Base-by-base conservation (phyloP, 148 eudicot genomes). In the Persicaria tinctoria region DNA sequence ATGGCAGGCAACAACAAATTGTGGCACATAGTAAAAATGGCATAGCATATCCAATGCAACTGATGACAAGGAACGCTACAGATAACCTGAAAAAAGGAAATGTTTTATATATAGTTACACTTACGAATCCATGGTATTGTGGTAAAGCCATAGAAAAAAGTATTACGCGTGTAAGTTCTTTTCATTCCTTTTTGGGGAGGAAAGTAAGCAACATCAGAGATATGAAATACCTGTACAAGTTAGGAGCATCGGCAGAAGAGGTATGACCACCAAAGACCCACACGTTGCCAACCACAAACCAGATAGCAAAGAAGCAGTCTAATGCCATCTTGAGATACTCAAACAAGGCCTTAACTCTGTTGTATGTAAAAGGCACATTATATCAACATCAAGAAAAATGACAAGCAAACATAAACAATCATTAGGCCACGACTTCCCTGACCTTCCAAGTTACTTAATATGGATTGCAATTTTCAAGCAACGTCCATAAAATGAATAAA, bases 241-340 rank as follows among this genome's bases (percentile, higher is more conserved):
- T 90, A 59, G 97, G 97, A 81, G 98, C 98, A 57, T 87, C 98
- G 54, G 88, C 56, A 16, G 91, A 78, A 77, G 98, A 90, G 72
- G 98, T 83, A 82, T 88, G 97, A 38, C 98, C 98, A 47, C 98
- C 98, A 83, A 93, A 93, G 81, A 93, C 83, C 98, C 98, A 93
- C 71, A 93, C 98, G 70, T 91, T 93, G 44, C 98, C 98, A 78
- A 94, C 91, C 80, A 94, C 98, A 78, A 94, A 94, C 98, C 98
- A 94, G 74, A 91, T 85, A 3, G 98, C 98, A 80, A 94, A 94
- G 92, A 89, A 93, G 89, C 97, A 91, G 85, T 91, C 98, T 72
- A 94, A 77, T 62, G 84, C 89, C 96, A 89, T 90, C 87, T 94
- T 94, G 80, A 90, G 83, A 84, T 94, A 91, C 72, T 94, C 98